phyloP scores from a whole-genome alignment of 371 early-diverging fungal species.

The Mucor mucedo region DNA sequence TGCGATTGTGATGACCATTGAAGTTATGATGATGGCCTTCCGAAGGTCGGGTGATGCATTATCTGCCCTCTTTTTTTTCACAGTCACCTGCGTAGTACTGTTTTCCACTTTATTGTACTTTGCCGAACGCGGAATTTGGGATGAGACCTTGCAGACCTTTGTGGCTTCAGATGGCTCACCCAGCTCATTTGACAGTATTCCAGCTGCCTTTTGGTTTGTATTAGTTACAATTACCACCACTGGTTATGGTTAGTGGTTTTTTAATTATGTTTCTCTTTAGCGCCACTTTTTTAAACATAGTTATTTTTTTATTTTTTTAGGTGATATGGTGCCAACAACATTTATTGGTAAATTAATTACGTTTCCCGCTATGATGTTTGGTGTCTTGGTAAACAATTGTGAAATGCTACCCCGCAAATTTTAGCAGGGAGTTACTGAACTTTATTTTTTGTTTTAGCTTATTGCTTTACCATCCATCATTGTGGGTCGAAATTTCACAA shows the following conservation, averaged over 20 bases:
- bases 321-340: slow-evolving; percentile 83
- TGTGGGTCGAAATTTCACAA: slow-evolving; percentile 86
- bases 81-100: slow-evolving; percentile 71
- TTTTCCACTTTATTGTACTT: slow-evolving; percentile 84
- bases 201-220: slow-evolving; percentile 83
- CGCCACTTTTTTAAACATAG: no score
- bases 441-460: slow-evolving; percentile 37
- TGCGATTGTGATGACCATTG: slow-evolving; percentile 75
- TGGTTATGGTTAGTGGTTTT: slow-evolving; percentile 65
- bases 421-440: neutral
- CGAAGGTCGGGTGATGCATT: slow-evolving; percentile 79
- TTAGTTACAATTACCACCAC: slow-evolving; percentile 87
- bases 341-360: slow-evolving; percentile 83
- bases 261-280: no score
- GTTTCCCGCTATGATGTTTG: slow-evolving; percentile 86
- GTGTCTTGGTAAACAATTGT: slow-evolving; percentile 61
- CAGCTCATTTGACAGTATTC: slow-evolving; percentile 79
- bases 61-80: slow-evolving; percentile 80
- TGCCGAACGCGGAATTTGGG: slow-evolving; percentile 86
- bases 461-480: slow-evolving; percentile 89
- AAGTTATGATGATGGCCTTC: slow-evolving; percentile 84
- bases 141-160: slow-evolving; percentile 59
- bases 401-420: neutral
- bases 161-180: slow-evolving; percentile 1
- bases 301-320: neutral